Evolutionary conservation across 2,329 filamentous ascomycete genomes (phyloP).

Genomic region (Aspergillus chevalieri): DNA sequence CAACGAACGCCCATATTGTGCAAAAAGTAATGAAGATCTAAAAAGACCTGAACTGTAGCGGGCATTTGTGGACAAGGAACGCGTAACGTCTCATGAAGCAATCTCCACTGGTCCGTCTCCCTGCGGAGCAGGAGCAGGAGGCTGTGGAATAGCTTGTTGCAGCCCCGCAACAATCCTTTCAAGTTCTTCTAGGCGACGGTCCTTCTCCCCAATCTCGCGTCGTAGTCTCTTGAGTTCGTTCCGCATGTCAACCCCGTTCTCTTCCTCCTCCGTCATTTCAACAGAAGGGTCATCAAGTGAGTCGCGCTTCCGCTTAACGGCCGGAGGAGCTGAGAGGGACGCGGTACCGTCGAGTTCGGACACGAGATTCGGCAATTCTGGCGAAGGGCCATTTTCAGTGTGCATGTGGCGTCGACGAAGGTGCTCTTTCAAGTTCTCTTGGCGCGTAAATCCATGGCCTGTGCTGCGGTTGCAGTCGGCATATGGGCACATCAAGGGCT

Average conservation of each 20-base stretch:
- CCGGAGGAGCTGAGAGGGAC: slow-evolving; percentile 20
- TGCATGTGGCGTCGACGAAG: slow-evolving; percentile 77
- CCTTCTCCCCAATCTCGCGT: slow-evolving; percentile 57
- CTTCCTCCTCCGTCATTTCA: slow-evolving; percentile 27
- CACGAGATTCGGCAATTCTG: slow-evolving; percentile 25
- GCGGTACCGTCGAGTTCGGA: slow-evolving; percentile 26
- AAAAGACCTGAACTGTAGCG: slow-evolving; percentile 6
- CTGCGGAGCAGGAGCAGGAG: slow-evolving; percentile 12
- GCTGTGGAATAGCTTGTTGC: slow-evolving; percentile 32
- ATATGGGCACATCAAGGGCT: slow-evolving; percentile 80
- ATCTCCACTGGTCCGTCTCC: slow-evolving; percentile 5
- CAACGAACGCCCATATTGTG: slow-evolving; percentile 28
- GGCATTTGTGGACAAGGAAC: not conserved
- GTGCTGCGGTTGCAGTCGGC: slow-evolving; percentile 80
- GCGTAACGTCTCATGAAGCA: not conserved
- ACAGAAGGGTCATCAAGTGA: slow-evolving; percentile 22
- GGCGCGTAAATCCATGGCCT: slow-evolving; percentile 83
- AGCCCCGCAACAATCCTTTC: slow-evolving; percentile 33
- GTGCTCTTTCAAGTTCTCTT: slow-evolving; percentile 92
- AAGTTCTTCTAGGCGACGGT: slow-evolving; percentile 37
- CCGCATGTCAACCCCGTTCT: slow-evolving; percentile 46
- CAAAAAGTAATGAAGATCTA: slow-evolving; percentile 14
- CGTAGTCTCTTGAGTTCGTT: slow-evolving; percentile 62
- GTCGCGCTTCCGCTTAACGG: slow-evolving; percentile 32
- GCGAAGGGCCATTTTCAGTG: slow-evolving; percentile 26